phyloP scores from a whole-genome alignment of 2,329 filamentous ascomycete genomes.

The Botryotinia calthae region DNA sequence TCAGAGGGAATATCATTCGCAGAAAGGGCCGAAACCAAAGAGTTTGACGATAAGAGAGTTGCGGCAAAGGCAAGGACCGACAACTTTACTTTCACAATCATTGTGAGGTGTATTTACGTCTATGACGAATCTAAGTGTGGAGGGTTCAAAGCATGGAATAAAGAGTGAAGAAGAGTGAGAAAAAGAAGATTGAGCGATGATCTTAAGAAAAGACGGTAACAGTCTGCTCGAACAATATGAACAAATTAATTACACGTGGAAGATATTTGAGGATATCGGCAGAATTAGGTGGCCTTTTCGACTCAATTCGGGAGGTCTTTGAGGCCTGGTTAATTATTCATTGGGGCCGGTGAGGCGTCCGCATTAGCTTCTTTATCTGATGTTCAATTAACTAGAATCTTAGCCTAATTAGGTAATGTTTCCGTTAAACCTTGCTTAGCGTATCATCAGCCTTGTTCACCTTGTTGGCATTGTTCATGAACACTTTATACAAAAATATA shows the following conservation, averaged over 20 bases:
- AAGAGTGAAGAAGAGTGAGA: not conserved
- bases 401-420: not conserved
- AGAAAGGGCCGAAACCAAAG: conserved; percentile 58
- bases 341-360: not conserved
- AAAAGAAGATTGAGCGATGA: not conserved
- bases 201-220: not conserved
- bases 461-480: not conserved
- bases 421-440: not conserved
- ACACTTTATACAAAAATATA: conserved; percentile 7
- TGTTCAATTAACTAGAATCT: not conserved
- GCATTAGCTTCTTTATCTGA: not conserved
- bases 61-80: conserved; percentile 54
- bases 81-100: conserved; percentile 39
- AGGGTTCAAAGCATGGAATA: conserved; percentile 6
- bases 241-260: conserved; percentile 11
- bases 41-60: conserved; percentile 47
- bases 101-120: conserved; percentile 8
- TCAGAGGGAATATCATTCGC: conserved; percentile 74
- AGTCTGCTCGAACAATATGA: not conserved
- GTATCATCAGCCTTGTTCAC: not conserved
- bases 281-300: conserved; percentile 22
- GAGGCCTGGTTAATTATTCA: not conserved
- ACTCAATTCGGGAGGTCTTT: not conserved
- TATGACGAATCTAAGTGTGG: not conserved
- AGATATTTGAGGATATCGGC: conserved; percentile 4